Base-by-base conservation (phyloP, 2,329 filamentous ascomycete genomes). In the Pseudocercospora vitis region DNA sequence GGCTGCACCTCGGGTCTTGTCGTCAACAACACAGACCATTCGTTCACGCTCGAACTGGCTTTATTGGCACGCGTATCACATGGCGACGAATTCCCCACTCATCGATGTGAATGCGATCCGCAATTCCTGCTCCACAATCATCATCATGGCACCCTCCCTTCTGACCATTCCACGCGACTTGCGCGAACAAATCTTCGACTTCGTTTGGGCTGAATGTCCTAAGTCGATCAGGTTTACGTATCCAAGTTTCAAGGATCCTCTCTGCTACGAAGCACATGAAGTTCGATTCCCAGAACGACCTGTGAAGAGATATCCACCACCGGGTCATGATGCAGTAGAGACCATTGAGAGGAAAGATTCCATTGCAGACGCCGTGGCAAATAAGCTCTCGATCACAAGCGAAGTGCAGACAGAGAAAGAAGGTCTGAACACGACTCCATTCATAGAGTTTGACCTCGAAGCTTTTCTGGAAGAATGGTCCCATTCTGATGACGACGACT, bases 171-270 rank as follows among this genome's bases (percentile, higher is more conserved):
- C 56, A 11, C 46, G 56, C 37, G 53, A 56, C n/a, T 19, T 59
- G 5, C 53, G 53, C 29, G 56, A 56, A 14, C 19, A 35, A 7
- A 56, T 59, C 6, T 59, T 56, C 33, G 47, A 57, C 7, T 50
- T 31, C 16, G 47, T 55, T 4, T 55, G 52, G 52, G 23, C 21
- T 11, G 40, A 45, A n/a, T n/a, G n/a, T n/a, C n/a, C 23, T 18
- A 48, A 23, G 29, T 23, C 14, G 24, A 8, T 48, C 29, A 35
- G 32, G 29, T 33, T 37, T 19, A 24, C 29, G 16, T 48, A 26
- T 14, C 7, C 45, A 31, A 48, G 29, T 9, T 48, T 37, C 31
- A 33, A 24, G 37, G 21, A 23, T 29, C 19, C 29, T 18, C 12
- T 21, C 29, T 24, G 19, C 31, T 37, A 35, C 31, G 45, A 29